Evolutionary conservation across 352 stramenopile genomes (phyloP).

Genomic region (Phytopythium kandeliae): DNA sequence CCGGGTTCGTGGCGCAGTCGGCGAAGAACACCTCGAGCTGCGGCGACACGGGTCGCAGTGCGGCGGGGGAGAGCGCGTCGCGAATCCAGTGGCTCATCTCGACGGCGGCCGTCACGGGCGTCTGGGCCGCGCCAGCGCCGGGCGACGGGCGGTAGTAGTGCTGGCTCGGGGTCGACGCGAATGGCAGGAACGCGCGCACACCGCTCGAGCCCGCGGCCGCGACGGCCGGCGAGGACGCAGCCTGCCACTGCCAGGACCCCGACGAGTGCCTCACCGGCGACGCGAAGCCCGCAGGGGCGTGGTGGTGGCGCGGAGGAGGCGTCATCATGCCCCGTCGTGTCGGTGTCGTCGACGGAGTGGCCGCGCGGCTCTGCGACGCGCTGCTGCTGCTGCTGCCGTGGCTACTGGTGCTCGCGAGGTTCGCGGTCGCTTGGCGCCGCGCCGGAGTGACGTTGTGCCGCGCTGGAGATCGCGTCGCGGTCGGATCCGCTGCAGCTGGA

Average conservation of each 20-base stretch:
- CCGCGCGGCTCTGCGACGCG: not conserved
- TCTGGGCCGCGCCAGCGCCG: conserved; percentile 51
- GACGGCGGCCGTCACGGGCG: conserved; percentile 70
- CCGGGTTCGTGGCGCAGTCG: conserved; percentile 50
- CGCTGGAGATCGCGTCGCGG: conserved; percentile 26
- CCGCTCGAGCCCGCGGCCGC: conserved; percentile 3
- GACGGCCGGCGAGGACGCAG: conserved; percentile 34
- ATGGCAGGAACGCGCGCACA: conserved; percentile 17
- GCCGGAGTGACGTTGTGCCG: conserved; percentile 15
- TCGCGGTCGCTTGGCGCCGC: not conserved
- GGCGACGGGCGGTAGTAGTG: conserved; percentile 17
- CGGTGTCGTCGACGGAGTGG: not conserved
- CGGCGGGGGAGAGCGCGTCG: conserved; percentile 39
- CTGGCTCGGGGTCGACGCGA: conserved; percentile 2
- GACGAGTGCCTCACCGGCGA: conserved; percentile 18
- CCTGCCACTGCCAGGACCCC: conserved; percentile 65
- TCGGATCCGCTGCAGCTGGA: conserved; percentile 11
- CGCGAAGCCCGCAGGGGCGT: conserved; percentile 14
- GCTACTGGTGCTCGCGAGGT: not conserved
- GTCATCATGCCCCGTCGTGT: conserved; percentile 25
- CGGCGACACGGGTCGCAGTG: conserved; percentile 26
- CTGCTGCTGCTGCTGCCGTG: not conserved
- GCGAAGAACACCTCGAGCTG: conserved; percentile 56
- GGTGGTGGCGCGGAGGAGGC: conserved; percentile 26
- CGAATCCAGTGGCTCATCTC: conserved; percentile 83